Evolutionary conservation across 73 alveolate species (phyloP), one percentile per base, ranked within the genome.

Genomic region (Halteria grandinella): DNA sequence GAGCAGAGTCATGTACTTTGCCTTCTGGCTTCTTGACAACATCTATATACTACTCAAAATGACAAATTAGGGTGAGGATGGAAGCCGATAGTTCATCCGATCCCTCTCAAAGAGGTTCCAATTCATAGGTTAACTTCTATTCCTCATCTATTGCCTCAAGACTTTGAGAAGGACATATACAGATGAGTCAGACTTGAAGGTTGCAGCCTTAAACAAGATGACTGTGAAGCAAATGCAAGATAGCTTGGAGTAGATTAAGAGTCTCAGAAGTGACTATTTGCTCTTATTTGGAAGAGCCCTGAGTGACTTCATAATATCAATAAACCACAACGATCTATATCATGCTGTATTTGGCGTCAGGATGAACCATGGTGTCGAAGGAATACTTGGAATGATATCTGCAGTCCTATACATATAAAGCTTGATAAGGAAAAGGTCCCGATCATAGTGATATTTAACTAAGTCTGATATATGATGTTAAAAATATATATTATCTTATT

Each of bases 171-270:
- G 10, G 15, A 55, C 73, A 8, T 47, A 47, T 27, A 47, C 12
- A 21, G 57, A 55, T 29, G 73, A 55, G 21, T 28, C 53, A 12
- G 73, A 55, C 21, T 55, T 55, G 18, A 55, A 55, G 21, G 73
- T 55, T 21, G 73, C 73, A 6, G 73, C 73, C 10, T 31, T 55
- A 14, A 52, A 55, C 52, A 55, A 55, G 52, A 55, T 55, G 73
- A 55, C 73, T 12, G 73, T 55, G 18, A 55, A 55, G 34, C 52
- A 55, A 29, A 55, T 55, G 73, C 8, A 52, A 29, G 49, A 55
- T 15, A 55, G 21, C 32, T 29, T 55, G 18, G 15, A 33, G 31
- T 31, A 55, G 27, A 55, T 55, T 1, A 12, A 15, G 33, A 27
- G 18, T 6, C 52, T 55, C 20, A 55, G 73, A 29, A 12, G 41